Evolutionary conservation across 345 rosid species (phyloP).

Genomic region (Lepidium sativum): DNA sequence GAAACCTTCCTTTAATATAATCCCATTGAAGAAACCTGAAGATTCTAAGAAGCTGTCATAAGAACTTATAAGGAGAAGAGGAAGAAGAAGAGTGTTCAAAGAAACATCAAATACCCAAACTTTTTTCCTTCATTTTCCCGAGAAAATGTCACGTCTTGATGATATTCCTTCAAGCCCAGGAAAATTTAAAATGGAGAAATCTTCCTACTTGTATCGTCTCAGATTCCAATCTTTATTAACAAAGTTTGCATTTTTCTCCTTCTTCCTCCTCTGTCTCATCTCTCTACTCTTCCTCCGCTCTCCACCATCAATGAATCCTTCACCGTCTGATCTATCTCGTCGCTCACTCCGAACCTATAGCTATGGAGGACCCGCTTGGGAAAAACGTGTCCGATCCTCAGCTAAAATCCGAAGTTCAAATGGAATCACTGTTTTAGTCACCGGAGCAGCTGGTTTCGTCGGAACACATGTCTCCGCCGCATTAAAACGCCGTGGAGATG

Average conservation of each 20-base stretch:
- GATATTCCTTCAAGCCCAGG: slow-evolving; percentile 82
- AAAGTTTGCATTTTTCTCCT: slow-evolving; percentile 79
- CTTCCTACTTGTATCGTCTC: slow-evolving; percentile 43
- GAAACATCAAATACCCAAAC: not conserved
- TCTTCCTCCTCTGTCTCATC: slow-evolving; percentile 64
- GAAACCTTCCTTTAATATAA: slow-evolving; percentile 16
- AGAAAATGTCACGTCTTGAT: slow-evolving; percentile 67
- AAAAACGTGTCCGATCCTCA: slow-evolving; percentile 55
- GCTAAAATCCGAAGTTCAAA: slow-evolving; percentile 56
- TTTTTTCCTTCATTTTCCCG: not conserved
- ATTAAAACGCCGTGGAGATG: slow-evolving; percentile 78
- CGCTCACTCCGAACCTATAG: slow-evolving; percentile 62
- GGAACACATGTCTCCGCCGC: slow-evolving; percentile 88
- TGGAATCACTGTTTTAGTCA: slow-evolving; percentile 73
- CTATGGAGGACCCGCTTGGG: slow-evolving; percentile 84
- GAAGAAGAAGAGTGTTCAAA: not conserved
- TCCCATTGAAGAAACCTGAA: slow-evolving; percentile 45
- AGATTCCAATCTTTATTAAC: slow-evolving; percentile 70
- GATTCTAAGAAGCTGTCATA: slow-evolving; percentile 30
- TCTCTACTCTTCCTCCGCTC: slow-evolving; percentile 79
- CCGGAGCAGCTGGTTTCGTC: slow-evolving; percentile 92
- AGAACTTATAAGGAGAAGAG: not conserved
- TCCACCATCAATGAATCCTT: slow-evolving; percentile 51
- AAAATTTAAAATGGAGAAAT: slow-evolving; percentile 94
- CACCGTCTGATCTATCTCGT: slow-evolving; percentile 67